Evolutionary conservation across 768 basidiomycete species (phyloP).

Genomic region (Leucocoprinus sp.): DNA sequence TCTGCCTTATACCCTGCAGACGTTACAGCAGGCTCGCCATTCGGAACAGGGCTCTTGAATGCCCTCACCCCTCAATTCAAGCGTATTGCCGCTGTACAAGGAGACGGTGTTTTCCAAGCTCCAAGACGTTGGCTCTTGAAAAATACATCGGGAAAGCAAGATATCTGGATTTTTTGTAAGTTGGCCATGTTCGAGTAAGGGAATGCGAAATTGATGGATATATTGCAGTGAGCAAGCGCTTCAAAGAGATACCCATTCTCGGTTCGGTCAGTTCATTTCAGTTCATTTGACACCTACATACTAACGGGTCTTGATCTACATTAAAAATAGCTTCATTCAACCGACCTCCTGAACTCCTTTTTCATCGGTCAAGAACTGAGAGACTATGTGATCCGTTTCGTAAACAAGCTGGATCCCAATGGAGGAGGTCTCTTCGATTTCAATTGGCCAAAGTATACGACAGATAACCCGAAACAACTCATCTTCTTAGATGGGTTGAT

Average conservation of each 20-base stretch:
- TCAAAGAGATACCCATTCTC: constrained; percentile 31
- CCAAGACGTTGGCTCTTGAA: constrained; percentile 40
- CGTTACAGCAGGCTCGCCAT: constrained; percentile 42
- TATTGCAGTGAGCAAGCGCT: constrained; percentile 33
- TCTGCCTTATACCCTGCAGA: constrained; percentile 30
- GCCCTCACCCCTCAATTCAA: constrained; percentile 39
- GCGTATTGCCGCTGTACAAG: constrained; percentile 39
- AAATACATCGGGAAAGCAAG: constrained; percentile 26
- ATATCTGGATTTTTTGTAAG: constrained; percentile 34
- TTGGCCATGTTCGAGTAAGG: not conserved
- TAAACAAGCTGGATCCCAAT: constrained; percentile 21
- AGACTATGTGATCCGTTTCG: constrained; percentile 37
- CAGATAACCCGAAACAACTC: constrained; percentile 23
- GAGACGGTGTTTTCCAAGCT: constrained; percentile 43
- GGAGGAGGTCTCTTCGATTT: constrained; percentile 3
- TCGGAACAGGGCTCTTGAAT: constrained; percentile 37
- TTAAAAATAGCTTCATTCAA: constrained; percentile 27
- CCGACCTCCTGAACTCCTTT: constrained; percentile 28
- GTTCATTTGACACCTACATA: not conserved
- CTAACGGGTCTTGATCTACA: not conserved
- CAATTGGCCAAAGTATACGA: constrained; percentile 24
- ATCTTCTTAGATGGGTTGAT: constrained; percentile 29
- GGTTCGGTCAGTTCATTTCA: constrained; percentile 30
- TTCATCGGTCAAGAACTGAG: constrained; percentile 30
- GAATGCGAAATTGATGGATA: not conserved